Conservation (phyloP, 176 grass and related monocot genomes). For the bread wheat (Triticum aestivum) region DNA sequence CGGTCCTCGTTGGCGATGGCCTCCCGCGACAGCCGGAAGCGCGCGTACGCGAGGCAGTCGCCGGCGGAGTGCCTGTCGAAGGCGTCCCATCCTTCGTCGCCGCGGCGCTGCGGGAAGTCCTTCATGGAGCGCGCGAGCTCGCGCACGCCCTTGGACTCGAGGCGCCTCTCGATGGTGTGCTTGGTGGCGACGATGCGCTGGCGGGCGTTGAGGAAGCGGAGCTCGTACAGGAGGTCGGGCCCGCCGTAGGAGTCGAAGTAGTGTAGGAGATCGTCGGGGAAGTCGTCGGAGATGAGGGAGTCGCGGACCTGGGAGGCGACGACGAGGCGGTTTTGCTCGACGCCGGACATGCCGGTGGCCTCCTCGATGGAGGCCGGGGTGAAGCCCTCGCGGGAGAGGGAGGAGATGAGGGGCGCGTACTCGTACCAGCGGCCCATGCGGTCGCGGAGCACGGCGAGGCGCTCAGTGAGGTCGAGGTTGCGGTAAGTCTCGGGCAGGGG, state of each 20-base stretch:
- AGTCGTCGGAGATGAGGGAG: constrained; percentile 44
- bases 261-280: constrained; percentile 47
- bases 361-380: constrained; percentile 84
- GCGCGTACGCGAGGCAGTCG: constrained; percentile 79
- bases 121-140: constrained; percentile 65
- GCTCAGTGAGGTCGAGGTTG: constrained; percentile 47
- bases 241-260: constrained; percentile 64
- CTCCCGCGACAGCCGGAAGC: constrained; percentile 70
- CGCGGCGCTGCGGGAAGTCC: constrained; percentile 63
- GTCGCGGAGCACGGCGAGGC: constrained; percentile 64
- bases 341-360: constrained; percentile 59
- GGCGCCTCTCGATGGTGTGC: constrained; percentile 36
- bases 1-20: constrained; percentile 29
- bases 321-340: constrained; percentile 78
- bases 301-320: constrained; percentile 71
- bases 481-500: constrained; percentile 54
- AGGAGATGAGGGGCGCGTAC: constrained; percentile 73
- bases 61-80: constrained; percentile 52
- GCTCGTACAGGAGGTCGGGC: constrained; percentile 79
- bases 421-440: constrained; percentile 74
- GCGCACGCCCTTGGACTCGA: constrained; percentile 55
- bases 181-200: constrained; percentile 55
- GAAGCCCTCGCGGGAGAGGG: constrained; percentile 70
- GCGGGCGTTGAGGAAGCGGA: constrained; percentile 60
- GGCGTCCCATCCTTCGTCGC: constrained; percentile 53